These are phyloP conservation scores for Paramecium caudatum DNA, from an alignment of 73 alveolate species.

Conservation along the genomic window DNA sequence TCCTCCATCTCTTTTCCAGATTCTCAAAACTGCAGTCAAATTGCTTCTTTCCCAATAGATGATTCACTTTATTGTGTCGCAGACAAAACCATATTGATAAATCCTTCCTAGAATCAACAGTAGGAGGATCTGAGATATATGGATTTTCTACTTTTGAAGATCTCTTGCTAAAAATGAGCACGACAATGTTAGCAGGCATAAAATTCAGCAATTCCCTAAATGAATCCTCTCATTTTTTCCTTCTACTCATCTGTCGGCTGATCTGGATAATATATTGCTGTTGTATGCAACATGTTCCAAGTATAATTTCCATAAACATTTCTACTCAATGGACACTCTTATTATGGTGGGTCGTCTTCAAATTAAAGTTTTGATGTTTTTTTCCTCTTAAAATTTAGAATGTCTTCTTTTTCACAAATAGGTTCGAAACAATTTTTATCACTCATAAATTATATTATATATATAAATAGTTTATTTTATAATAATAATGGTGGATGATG, in stretches of 20 bases:
- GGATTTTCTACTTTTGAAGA: constrained; percentile 17
- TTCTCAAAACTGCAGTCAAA: constrained; percentile 72
- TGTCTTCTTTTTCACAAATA: constrained; percentile 58
- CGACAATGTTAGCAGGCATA: constrained; percentile 70
- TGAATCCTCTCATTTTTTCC: constrained; percentile 67
- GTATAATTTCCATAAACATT: constrained; percentile 61
- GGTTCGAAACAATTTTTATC: constrained; percentile 56
- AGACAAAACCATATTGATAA: constrained; percentile 70
- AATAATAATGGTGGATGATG: constrained; percentile 10
- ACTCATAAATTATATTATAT: background rate
- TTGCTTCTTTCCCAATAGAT: constrained; percentile 10
- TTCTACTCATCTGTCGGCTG: constrained; percentile 66
- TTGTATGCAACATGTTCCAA: constrained; percentile 73
- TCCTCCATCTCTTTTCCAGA: constrained; percentile 76
- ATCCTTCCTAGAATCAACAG: constrained; percentile 33
- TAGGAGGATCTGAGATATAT: constrained; percentile 70
- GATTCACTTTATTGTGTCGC: constrained; percentile 71
- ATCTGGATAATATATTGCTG: constrained; percentile 75
- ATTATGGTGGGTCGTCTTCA: background rate
- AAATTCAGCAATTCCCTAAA: constrained; percentile 67
- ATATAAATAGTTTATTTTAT: background rate
- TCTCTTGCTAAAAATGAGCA: constrained; percentile 65
- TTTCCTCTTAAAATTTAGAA: constrained; percentile 2
- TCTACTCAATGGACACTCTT: constrained; percentile 58
- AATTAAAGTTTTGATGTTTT: background rate